phyloP scores from a whole-genome alignment of 768 basidiomycete genomes.

The Suillus americanus region DNA sequence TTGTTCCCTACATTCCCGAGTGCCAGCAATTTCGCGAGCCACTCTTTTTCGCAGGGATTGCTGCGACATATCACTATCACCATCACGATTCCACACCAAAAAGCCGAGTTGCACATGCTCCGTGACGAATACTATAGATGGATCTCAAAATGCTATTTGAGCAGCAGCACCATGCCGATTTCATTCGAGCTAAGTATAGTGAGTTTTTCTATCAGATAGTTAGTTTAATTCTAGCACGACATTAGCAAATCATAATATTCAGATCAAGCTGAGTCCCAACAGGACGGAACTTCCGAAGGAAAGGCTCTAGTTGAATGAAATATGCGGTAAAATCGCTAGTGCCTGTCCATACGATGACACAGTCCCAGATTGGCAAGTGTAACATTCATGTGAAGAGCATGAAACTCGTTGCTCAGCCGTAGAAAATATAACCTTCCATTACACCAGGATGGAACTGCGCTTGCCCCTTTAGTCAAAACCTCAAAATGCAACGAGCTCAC shows the following conservation, averaged over 20 bases:
- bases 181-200: background rate
- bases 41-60: background rate
- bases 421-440: background rate
- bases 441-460: background rate
- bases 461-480: background rate
- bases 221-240: background rate
- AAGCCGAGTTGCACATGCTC: background rate
- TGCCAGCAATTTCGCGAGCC: background rate
- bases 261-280: background rate
- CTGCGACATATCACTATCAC: background rate
- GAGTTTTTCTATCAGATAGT: background rate
- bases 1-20: background rate
- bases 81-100: background rate
- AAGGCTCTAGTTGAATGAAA: background rate
- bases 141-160: background rate
- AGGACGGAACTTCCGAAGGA: background rate
- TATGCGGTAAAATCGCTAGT: background rate
- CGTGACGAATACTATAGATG: background rate
- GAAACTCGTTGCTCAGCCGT: background rate
- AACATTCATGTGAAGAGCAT: background rate
- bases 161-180: background rate
- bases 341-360: background rate
- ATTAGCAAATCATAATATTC: background rate
- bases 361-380: background rate
- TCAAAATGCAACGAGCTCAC: background rate